Evolutionary conservation across 1,284 basidiomycete genomes (phyloP).

Genomic region (Boletus semigastroideus): DNA sequence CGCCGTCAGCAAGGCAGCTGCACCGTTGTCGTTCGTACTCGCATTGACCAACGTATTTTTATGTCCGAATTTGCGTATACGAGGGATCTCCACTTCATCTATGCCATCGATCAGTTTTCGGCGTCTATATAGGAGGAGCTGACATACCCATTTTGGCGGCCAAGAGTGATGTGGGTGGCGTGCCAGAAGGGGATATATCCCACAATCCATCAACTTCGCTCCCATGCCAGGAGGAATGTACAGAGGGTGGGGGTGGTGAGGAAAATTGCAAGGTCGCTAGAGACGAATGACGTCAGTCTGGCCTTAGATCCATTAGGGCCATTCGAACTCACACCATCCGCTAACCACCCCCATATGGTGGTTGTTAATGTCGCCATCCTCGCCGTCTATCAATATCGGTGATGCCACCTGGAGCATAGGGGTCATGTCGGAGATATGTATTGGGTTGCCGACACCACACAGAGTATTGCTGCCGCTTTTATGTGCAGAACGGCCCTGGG

Average conservation of each 20-base stretch:
- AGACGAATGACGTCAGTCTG: constrained; percentile 9
- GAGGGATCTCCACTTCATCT: constrained; percentile 35
- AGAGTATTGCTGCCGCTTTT: neutral
- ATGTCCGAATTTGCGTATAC: constrained; percentile 28
- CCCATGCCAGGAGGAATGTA: constrained; percentile 30
- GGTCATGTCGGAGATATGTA: constrained; percentile 14
- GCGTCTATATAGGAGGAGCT: neutral
- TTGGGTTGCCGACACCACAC: neutral
- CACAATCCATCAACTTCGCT: constrained; percentile 48
- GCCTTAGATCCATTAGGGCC: neutral
- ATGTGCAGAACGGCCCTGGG: constrained; percentile 1
- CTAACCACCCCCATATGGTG: constrained; percentile 54
- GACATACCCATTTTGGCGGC: constrained; percentile 44
- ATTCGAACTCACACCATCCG: constrained; percentile 52
- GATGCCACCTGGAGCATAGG: constrained; percentile 18
- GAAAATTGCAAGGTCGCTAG: constrained; percentile 28
- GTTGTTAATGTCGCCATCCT: constrained; percentile 41
- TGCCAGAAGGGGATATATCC: constrained; percentile 38
- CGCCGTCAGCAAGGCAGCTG: constrained; percentile 14
- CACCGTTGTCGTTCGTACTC: neutral
- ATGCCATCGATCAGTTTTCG: constrained; percentile 5
- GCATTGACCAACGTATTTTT: constrained; percentile 14
- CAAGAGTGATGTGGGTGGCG: constrained; percentile 34
- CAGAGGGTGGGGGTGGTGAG: constrained; percentile 36
- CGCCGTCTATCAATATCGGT: constrained; percentile 31